A percentile compares a stretch with the other conserved stretches of the same genome.
Evolutionary conservation across 768 basidiomycete species (phyloP).

Genomic region (Mycena olivaceomarginata): DNA sequence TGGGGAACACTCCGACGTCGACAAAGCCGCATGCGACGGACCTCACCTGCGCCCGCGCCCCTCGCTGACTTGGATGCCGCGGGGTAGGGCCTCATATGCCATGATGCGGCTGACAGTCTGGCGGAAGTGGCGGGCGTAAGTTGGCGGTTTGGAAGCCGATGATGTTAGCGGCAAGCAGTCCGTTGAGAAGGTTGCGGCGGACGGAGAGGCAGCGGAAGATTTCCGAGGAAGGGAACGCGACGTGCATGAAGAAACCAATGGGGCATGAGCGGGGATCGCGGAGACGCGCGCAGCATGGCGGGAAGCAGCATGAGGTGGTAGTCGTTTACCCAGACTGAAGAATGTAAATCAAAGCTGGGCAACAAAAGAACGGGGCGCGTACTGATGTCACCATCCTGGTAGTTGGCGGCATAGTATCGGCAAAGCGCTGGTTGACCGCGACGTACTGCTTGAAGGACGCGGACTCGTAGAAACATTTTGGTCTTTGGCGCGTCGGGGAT

Average conservation of each 20-base stretch:
- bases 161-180: conserved; percentile 94
- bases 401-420: conserved; percentile 84
- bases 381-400: conserved; percentile 93
- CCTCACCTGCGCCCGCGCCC: conserved; percentile 52
- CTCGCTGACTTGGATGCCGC: conserved; percentile 82
- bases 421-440: conserved; percentile 93
- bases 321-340: conserved; percentile 89
- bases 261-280: conserved; percentile 74
- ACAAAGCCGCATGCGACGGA: conserved; percentile 76
- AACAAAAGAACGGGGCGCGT: conserved; percentile 33
- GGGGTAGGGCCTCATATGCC: conserved; percentile 87
- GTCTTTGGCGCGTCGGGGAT: conserved; percentile 92
- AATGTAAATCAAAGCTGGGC: conserved; percentile 10
- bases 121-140: conserved; percentile 89
- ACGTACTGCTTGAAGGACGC: conserved; percentile 91
- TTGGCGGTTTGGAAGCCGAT: conserved; percentile 95
- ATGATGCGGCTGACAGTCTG: conserved; percentile 90
- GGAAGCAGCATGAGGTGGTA: conserved; percentile 98
- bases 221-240: conserved; percentile 96
- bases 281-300: conserved; percentile 83
- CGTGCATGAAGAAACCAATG: conserved; percentile 97
- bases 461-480: conserved; percentile 86
- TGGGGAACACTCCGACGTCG: conserved; percentile 92
- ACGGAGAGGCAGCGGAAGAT: conserved; percentile 95
- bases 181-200: conserved; percentile 85